phyloP scores from a whole-genome alignment of 805 yeast species.

The Grigorovia humatica region DNA sequence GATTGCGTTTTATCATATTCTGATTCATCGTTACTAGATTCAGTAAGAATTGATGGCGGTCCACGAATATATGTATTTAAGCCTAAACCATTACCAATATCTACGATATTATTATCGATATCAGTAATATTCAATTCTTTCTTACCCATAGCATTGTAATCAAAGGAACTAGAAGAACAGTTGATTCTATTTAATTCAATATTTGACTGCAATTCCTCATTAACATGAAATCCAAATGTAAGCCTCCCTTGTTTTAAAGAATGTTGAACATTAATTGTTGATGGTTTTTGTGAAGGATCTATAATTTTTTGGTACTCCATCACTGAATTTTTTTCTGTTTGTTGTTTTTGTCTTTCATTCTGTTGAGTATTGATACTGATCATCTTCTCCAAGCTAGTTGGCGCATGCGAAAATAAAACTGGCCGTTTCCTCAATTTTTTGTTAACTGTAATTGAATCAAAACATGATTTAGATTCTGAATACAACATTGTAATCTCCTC shows the following conservation, averaged over 20 bases:
- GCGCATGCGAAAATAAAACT: neutral
- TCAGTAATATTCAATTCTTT: neutral
- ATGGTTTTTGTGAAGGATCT: no score
- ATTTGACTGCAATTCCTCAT: neutral
- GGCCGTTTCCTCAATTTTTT: constrained; percentile 14
- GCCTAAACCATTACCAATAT: constrained; percentile 30
- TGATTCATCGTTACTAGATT: constrained; percentile 9
- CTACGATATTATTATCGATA: constrained; percentile 15
- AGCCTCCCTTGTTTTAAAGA: neutral
- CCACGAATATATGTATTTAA: constrained; percentile 28
- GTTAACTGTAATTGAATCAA: constrained; percentile 38
- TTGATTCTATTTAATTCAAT: neutral
- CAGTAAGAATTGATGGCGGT: constrained; percentile 33
- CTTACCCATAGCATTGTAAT: neutral
- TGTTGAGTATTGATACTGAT: neutral
- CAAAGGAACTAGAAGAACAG: neutral
- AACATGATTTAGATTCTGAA: constrained; percentile 47
- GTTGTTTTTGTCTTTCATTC: neutral
- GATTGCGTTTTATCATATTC: neutral
- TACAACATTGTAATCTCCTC: constrained; percentile 77
- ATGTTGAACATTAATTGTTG: neutral
- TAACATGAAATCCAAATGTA: neutral
- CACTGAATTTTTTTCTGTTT: neutral
- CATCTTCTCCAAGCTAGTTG: neutral
- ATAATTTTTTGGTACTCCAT: neutral